Base-by-base conservation (phyloP, 2,329 filamentous ascomycete genomes). In the Arachnomyces sp. region DNA sequence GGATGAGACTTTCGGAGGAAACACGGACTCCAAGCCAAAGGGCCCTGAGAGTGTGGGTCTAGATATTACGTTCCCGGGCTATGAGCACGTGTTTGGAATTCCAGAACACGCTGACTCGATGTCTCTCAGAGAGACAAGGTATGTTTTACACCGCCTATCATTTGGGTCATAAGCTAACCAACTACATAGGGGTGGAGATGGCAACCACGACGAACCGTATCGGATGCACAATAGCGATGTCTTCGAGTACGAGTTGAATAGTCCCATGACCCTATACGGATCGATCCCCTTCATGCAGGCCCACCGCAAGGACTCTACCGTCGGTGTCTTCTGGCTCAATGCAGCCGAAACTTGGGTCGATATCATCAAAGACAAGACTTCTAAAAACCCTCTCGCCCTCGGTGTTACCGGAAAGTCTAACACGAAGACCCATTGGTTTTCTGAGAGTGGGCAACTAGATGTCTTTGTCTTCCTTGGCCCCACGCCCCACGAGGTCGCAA, bases 201-300 rank as follows among this genome's bases (percentile, higher is more conserved):
- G 84, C 45, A 85, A 87, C 53, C 87, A 92, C 63, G 72, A 75
- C 7, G 86, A 98, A 47, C 92, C 92, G 0, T 98, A 98, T 67
- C 79, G 92, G 29, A 66, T 98, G 62, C 95, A 95, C 70, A 98
- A 98, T 62, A 77, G 86, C 25, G 92, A 98, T 60, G 92, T 98
- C 8, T 98, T 98, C 53, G 92, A 98, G 66, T 98, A 98, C 61
- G 82, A 94, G 53, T 76, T 95, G 53, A 85, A 96, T 63, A 96
- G 88, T 63, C 89, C 92, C 1, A 98, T 98, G 92, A 96, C 92
- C 1, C 74, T 98, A 2, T 98, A 98, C 56, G 92, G 92, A n/a
- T 72, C 88, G 6, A 96, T 98, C 52, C 92, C 92, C 2, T 85
- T 96, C 58, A 94, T 98, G 87, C 92, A 96, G 63, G 92, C 92